These are phyloP conservation scores for Lachnellula suecica DNA, from an alignment of 2,329 filamentous ascomycete species.

Conservation along the genomic window DNA sequence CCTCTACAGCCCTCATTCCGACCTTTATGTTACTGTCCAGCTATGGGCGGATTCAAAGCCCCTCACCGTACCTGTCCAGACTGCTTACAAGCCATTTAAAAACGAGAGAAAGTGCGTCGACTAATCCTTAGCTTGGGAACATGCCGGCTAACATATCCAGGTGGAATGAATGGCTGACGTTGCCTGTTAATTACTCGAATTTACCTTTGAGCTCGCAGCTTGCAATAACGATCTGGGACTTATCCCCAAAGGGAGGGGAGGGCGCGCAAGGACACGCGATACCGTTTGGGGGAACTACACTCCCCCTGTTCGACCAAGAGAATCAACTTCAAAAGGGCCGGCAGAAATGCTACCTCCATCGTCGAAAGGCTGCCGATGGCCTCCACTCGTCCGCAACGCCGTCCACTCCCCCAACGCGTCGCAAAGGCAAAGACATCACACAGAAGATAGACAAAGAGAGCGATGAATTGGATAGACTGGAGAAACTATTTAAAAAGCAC, in stretches of 20 bases:
- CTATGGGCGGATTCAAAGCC: slow-evolving; percentile 96
- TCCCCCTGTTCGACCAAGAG: slow-evolving; percentile 88
- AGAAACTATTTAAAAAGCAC: slow-evolving; percentile 92
- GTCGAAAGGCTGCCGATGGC: slow-evolving; percentile 82
- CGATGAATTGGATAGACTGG: slow-evolving; percentile 86
- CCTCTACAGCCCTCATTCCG: slow-evolving; percentile 66
- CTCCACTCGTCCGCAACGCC: slow-evolving; percentile 79
- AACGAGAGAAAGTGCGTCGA: slow-evolving; percentile 57
- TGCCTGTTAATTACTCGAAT: slow-evolving; percentile 82
- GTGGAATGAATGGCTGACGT: slow-evolving; percentile 95
- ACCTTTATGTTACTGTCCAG: slow-evolving; percentile 90
- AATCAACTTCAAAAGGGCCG: slow-evolving; percentile 88
- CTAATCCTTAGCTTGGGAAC: neutral
- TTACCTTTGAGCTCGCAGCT: slow-evolving; percentile 80
- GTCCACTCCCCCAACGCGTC: slow-evolving; percentile 55
- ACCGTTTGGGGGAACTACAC: slow-evolving; percentile 91
- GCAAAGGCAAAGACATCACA: slow-evolving; percentile 42
- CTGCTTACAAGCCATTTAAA: slow-evolving; percentile 88
- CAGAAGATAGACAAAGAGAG: slow-evolving; percentile 64
- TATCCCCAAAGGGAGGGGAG: slow-evolving; percentile 75
- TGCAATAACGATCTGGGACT: slow-evolving; percentile 92
- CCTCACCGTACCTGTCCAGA: slow-evolving; percentile 87
- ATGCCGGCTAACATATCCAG: slow-evolving; percentile 40
- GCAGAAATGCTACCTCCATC: slow-evolving; percentile 86
- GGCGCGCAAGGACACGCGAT: slow-evolving; percentile 74